Conservation (phyloP, 441 rosid genomes). For the Rhodomyrtus psidioides region DNA sequence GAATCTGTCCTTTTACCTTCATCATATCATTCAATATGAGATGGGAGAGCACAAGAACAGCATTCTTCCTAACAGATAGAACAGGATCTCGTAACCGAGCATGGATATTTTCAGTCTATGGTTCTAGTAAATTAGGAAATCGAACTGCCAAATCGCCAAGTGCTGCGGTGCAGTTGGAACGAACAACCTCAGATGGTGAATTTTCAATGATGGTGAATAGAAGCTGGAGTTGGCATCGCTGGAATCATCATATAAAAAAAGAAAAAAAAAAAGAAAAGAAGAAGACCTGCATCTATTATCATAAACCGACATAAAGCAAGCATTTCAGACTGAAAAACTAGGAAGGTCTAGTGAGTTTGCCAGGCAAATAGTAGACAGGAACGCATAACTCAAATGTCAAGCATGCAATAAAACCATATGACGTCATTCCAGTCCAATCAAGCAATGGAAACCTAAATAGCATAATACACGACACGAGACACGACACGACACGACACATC, state of each 20-base stretch:
- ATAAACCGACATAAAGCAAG: constrained; percentile 91
- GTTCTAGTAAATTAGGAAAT: constrained; percentile 91
- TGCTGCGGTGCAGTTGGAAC: constrained; percentile 91
- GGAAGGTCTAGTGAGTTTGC: constrained; percentile 2
- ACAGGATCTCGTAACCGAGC: constrained; percentile 74
- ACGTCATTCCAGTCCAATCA: neutral
- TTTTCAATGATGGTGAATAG: constrained; percentile 97
- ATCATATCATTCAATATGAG: constrained; percentile 99
- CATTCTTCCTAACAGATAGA: constrained; percentile 90
- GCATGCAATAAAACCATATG: neutral
- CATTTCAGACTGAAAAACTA: constrained; percentile 74
- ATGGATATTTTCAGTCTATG: constrained; percentile 98
- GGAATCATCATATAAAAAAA: constrained; percentile 26
- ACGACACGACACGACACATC: too few species aligned
- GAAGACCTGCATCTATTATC: constrained; percentile 84
- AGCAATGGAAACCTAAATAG: too few species aligned
- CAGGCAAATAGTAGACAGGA: neutral
- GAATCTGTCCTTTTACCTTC: constrained; percentile 52
- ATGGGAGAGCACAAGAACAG: constrained; percentile 97
- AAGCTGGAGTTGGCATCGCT: constrained; percentile 95
- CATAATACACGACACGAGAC: too few species aligned
- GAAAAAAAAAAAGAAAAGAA: too few species aligned
- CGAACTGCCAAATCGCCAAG: constrained; percentile 99
- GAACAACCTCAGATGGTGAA: constrained; percentile 87
- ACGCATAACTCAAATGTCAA: neutral